Evolutionary conservation across 2,329 filamentous ascomycete species (phyloP), one percentile per base, ranked within the genome.

Genomic region (Periconia sp.): DNA sequence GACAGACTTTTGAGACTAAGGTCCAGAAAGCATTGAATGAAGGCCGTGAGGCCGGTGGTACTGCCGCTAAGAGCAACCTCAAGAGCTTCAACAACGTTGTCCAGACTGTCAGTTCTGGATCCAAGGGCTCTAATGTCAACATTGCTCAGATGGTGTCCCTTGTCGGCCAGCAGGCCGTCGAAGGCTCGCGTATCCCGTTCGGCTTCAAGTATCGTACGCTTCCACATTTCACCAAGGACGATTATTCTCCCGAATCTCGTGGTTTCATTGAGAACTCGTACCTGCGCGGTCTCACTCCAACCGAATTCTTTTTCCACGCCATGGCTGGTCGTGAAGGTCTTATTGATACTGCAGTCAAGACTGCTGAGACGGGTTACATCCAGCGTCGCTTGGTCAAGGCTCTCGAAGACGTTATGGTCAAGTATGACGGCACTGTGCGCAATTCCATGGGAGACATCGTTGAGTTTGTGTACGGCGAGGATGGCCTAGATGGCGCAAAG

Each of bases 241-340:
- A 99, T 70, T 99, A 97, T 72, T 97, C 92, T 15, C 91, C 94
- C 9, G 92, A 96, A 69, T 92, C 94, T 32, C 87, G 94, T 76
- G 94, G 94, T 29, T 99, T 99, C 65, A 94, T 99, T 15, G 94
- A 99, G 73, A 99, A 99, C 74, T 99, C 94, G 0, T 99, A 99
- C 62, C 83, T 99, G 10, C 89, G 94, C 78, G 94, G 94, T 42
- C 77, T 99, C 46, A 99, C 95, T 0, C 94, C 94, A 0, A 87
- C 89, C 1, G 94, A 99, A 60, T 99, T 99, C 76, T 99, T 96
- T 78, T 99, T 99, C 81, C 94, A 99, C 82, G 94, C 94, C 66
- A 99, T 99, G 94, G 94, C 94, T 79, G 94, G 94, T 90, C 86
- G 94, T 78, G 94, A 99, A 75, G 94, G 94, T 95, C 81, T 99